phyloP scores from a whole-genome alignment of 1,139 yeast genomes.

The Diutina catenulata region DNA sequence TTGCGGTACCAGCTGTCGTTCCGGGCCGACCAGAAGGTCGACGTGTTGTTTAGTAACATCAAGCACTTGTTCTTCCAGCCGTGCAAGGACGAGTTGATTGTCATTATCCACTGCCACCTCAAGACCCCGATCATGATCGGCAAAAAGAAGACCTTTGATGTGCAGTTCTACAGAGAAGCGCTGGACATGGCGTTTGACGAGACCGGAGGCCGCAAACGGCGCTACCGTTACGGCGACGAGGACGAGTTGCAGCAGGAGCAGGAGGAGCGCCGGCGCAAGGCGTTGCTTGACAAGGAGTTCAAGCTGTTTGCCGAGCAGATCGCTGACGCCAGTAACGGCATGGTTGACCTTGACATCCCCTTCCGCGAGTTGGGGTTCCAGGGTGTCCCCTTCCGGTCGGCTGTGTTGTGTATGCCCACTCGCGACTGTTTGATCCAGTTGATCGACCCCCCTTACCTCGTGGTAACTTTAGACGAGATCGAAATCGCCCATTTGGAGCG shows the following conservation, averaged over 20 bases:
- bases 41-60: constrained; percentile 78
- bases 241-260: constrained; percentile 98
- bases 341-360: constrained; percentile 84
- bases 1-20: constrained; percentile 80
- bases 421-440: constrained; percentile 92
- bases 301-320: constrained; percentile 81
- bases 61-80: constrained; percentile 94
- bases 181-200: constrained; percentile 95
- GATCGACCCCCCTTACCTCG: constrained; percentile 90
- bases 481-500: constrained; percentile 95
- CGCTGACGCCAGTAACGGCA: constrained; percentile 74
- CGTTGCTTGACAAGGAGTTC: constrained; percentile 85
- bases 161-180: constrained; percentile 94
- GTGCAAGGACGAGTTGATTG: constrained; percentile 88
- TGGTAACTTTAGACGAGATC: constrained; percentile 80
- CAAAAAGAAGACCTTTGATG: constrained; percentile 88
- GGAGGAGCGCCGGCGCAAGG: constrained; percentile 90
- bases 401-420: constrained; percentile 93
- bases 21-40: constrained; percentile 77
- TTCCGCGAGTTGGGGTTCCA: constrained; percentile 93
- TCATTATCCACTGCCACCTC: constrained; percentile 83
- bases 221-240: constrained; percentile 93
- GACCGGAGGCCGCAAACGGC: constrained; percentile 86
- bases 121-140: constrained; percentile 93
- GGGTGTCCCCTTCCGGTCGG: constrained; percentile 94